Evolutionary conservation across 2,329 filamentous ascomycete species (phyloP).

Genomic region (Lecanosticta acicola): DNA sequence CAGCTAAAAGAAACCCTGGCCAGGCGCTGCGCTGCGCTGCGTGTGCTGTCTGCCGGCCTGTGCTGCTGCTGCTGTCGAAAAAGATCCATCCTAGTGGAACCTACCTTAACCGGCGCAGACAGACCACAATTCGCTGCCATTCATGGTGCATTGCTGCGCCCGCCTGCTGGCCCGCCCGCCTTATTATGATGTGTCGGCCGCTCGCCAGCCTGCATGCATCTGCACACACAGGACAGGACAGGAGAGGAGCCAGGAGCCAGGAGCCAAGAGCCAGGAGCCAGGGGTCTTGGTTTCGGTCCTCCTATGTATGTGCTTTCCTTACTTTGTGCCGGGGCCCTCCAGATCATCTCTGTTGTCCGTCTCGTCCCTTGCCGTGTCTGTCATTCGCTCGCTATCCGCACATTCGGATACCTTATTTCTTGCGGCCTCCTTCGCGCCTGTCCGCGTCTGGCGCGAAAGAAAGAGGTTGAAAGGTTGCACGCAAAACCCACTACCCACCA

Average conservation of each 20-base stretch:
- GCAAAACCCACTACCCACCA: too few relatives aligned
- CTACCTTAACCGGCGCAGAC: neutral
- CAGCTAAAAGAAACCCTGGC: conserved; percentile 20
- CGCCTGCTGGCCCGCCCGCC: too few relatives aligned
- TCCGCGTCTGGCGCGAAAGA: conserved; percentile 28
- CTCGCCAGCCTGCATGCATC: conserved; percentile 19
- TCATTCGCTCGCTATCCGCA: conserved; percentile 22
- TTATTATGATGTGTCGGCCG: conserved; percentile 7
- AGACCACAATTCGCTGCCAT: conserved; percentile 11
- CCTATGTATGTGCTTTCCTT: conserved; percentile 22
- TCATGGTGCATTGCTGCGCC: too few relatives aligned
- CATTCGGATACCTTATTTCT: conserved; percentile 23
- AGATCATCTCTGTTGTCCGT: too few relatives aligned
- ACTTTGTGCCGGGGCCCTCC: conserved; percentile 22
- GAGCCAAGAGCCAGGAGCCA: neutral
- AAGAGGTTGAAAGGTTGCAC: conserved; percentile 15
- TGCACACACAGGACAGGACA: conserved; percentile 10
- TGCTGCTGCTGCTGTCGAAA: conserved; percentile 3
- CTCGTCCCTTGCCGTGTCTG: conserved; percentile 32
- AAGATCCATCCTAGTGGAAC: neutral
- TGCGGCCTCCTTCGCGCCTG: conserved; percentile 20
- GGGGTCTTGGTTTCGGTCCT: conserved; percentile 13
- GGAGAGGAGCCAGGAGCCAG: neutral
- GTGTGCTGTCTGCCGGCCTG: neutral
- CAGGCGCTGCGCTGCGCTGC: conserved; percentile 8